Evolutionary conservation across 164 flowering plant genomes (phyloP), one percentile per base, ranked within the genome.

Genomic region (Vitis rotundifolia): DNA sequence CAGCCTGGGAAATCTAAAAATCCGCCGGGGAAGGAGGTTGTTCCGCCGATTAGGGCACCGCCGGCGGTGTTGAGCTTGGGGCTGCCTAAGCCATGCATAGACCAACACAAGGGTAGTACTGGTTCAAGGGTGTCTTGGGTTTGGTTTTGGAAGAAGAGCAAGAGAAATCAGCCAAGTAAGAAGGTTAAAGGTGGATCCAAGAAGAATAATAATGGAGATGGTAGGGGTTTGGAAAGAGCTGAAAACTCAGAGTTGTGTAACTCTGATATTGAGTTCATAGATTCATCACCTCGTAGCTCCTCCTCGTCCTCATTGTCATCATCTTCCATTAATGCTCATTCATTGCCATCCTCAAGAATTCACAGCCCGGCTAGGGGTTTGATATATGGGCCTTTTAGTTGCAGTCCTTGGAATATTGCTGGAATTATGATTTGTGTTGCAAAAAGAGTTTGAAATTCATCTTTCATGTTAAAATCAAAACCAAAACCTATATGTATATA

Each of bases 1-100:
- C 77, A 75, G 59, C 91, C 93, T 0, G 93, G 93, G 10, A 87
- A 80, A 11, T 80, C 93, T 3, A 85, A 75, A 29, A 50, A 75
- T 14, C 82, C 75, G 1, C 79, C 68, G 0, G 54, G 37, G 31
- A 68, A 70, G 9, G 81, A 72, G 1, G 53, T 47, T 3, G 14
- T 83, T 26, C 89, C 87, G 0, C 89, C 89, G 3, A 72, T 79
- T 1, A 78, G 80, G 49, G 89, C 91, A 12, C 88, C 89, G 0
- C 93, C 93, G 3, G 77, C 81, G 8, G 64, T 70, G 16, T 73
- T 74, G 51, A 76, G 85, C 70, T 59, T 68, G 19, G 72, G 75
- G 13, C 70, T 76, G 0, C 75, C 82, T 0, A 72, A 61, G 54
- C 80, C 81, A 3, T 57, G 75, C 69, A 61, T 68, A 18, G 56